Percentiles rank a stretch among this genome's conserved stretches.
Evolutionary conservation across 148 eudicot genomes (phyloP).

Genomic region (Chenopodium formosanum): DNA sequence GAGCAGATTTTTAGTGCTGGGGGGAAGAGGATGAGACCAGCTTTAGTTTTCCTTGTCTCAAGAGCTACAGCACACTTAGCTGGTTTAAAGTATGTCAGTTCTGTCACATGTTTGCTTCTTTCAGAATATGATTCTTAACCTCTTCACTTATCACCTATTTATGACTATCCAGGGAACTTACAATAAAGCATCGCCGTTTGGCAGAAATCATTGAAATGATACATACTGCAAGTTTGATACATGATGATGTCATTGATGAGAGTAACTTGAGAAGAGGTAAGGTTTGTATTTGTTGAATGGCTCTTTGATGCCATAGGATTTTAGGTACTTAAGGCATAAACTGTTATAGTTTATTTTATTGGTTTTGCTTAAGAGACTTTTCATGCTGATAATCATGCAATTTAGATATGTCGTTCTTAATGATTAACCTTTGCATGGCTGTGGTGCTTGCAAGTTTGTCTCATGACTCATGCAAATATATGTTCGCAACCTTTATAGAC

Average conservation of each 20-base stretch:
- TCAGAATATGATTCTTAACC: neutral
- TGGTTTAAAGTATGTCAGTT: constrained; percentile 60
- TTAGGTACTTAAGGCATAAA: neutral
- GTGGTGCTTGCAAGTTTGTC: neutral
- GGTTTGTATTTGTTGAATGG: constrained; percentile 8
- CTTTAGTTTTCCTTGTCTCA: constrained; percentile 81
- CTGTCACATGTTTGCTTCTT: constrained; percentile 11
- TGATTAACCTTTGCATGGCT: neutral
- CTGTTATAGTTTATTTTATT: neutral
- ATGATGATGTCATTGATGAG: constrained; percentile 89
- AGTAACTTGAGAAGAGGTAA: constrained; percentile 91
- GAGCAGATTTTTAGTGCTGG: constrained; percentile 95
- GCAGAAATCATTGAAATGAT: constrained; percentile 94
- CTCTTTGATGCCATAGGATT: neutral
- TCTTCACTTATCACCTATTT: constrained; percentile 6
- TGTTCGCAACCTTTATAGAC: neutral
- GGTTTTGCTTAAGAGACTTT: neutral
- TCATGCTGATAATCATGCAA: neutral
- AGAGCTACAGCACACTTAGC: constrained; percentile 78
- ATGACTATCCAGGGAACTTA: constrained; percentile 68
- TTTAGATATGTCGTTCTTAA: neutral
- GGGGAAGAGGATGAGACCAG: constrained; percentile 98
- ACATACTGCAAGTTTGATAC: constrained; percentile 93
- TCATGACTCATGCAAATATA: neutral
- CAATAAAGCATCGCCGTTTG: constrained; percentile 73